Conservation (phyloP, 257 asterid genomes). For the Rubia yunnanensis region DNA sequence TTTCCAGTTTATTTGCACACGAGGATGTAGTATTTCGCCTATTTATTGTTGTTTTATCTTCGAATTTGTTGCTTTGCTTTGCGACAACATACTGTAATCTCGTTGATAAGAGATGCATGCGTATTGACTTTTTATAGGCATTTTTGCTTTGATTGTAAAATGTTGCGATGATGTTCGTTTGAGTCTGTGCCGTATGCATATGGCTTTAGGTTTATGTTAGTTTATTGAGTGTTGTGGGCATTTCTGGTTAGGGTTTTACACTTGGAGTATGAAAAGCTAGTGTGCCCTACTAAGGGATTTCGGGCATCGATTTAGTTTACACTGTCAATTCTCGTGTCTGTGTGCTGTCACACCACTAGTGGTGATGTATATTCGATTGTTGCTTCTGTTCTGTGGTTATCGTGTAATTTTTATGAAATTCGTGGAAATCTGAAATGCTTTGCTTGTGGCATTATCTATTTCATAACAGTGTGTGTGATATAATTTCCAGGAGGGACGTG, state of each 20-base stretch:
- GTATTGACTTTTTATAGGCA: too few relatives aligned
- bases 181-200: neutral
- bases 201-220: neutral
- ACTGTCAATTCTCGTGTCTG: neutral
- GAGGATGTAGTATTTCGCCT: neutral
- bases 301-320: neutral
- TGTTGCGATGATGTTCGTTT: neutral
- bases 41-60: neutral
- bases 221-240: neutral
- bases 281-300: neutral
- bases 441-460: neutral
- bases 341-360: neutral
- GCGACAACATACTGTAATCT: too few relatives aligned
- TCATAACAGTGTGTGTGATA: neutral
- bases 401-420: neutral
- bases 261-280: neutral
- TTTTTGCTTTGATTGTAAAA: too few relatives aligned
- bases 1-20: neutral
- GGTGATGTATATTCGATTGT: neutral
- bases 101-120: neutral
- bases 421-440: neutral
- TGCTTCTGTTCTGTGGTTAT: neutral
- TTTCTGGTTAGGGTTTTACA: neutral
- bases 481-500: slow-evolving; percentile 55
- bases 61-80: neutral